Evolutionary conservation across 2,329 filamentous ascomycete species (phyloP), one percentile per base, ranked within the genome.

Genomic region (Cladosporium halotolerans): DNA sequence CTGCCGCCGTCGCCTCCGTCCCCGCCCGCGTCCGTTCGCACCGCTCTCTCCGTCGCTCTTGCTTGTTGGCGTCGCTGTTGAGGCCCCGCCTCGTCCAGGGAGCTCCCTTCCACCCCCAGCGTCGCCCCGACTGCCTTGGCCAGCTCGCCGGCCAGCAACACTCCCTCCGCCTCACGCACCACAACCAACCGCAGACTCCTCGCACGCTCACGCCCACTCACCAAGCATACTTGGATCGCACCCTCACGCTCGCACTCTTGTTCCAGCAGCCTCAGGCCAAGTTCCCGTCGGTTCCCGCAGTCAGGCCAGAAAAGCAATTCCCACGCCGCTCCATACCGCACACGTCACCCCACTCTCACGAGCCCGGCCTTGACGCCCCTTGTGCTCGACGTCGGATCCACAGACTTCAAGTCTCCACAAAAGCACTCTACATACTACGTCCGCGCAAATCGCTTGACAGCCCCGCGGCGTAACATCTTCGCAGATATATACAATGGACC

Each of bases 181-280:
- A 36, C 34, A 36, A 5, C 34, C 34, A 2, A 1, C 34, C 34
- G 34, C 34, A 36, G 34, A 36, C 34, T 28, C 23, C 46, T 33
- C 38, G 46, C 23, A 50, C 16, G 42, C 38, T 13, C 16, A 40
- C 41, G 44, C 40, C 38, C 48, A 51, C n/a, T 31, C 48, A 44
- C 14, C 23, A 33, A 51, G 28, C 40, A 44, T 44, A 51, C 48
- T 51, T 51, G 48, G 31, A 43, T 40, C 19, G 32, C 32, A 51
- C 47, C 11, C 40, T 51, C 47, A 51, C 47, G 33, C 47, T 51
- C 48, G 48, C 48, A 51, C 39, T 38, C 18, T n/a, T 31, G 18
- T 39, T 44, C 48, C 9, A 51, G 48, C 48, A 51, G 40, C 32
- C 48, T 43, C 48, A 51, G 31, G 48, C 48, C 47, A 51, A 38